A percentile compares a stretch with the other conserved stretches of the same genome.
These are phyloP conservation scores for Lactarius quietus DNA, from an alignment of 768 basidiomycete species.

Conservation along the genomic window DNA sequence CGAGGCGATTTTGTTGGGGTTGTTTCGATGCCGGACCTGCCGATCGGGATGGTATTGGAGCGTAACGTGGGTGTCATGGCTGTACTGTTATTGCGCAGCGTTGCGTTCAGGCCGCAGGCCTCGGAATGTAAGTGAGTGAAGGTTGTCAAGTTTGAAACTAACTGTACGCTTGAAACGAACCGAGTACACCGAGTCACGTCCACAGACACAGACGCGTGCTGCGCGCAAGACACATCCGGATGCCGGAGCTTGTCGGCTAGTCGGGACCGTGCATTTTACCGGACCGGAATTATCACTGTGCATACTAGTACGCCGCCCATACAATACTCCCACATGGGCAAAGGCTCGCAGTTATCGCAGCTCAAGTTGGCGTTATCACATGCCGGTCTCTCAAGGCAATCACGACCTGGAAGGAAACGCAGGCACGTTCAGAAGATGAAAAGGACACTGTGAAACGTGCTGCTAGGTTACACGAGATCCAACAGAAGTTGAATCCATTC, in stretches of 20 bases:
- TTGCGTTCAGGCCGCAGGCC: background rate
- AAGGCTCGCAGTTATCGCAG: conserved; percentile 87
- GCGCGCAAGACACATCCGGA: background rate
- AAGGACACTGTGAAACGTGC: conserved; percentile 81
- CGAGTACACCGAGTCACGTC: background rate
- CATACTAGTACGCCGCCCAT: too few relatives aligned
- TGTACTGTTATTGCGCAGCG: too few relatives aligned
- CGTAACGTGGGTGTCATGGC: conserved; percentile 22
- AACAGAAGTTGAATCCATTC: conserved; percentile 87
- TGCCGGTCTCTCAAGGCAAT: conserved; percentile 69
- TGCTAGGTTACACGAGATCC: conserved; percentile 77
- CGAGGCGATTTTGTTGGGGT: conserved; percentile 43
- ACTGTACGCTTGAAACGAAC: background rate
- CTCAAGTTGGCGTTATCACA: conserved; percentile 80
- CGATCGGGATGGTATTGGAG: conserved; percentile 12
- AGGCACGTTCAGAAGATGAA: conserved; percentile 59
- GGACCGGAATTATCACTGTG: background rate
- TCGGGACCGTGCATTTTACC: background rate
- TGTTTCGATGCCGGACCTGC: conserved; percentile 12
- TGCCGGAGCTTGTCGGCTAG: too few relatives aligned
- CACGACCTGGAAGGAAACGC: conserved; percentile 61
- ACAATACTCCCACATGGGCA: too few relatives aligned
- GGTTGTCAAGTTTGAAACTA: background rate
- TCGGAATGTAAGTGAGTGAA: background rate
- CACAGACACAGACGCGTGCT: background rate